These are phyloP conservation scores for Verticillium zaregamsianum DNA, from an alignment of 2,329 filamentous ascomycete genomes.

Conservation along the genomic window DNA sequence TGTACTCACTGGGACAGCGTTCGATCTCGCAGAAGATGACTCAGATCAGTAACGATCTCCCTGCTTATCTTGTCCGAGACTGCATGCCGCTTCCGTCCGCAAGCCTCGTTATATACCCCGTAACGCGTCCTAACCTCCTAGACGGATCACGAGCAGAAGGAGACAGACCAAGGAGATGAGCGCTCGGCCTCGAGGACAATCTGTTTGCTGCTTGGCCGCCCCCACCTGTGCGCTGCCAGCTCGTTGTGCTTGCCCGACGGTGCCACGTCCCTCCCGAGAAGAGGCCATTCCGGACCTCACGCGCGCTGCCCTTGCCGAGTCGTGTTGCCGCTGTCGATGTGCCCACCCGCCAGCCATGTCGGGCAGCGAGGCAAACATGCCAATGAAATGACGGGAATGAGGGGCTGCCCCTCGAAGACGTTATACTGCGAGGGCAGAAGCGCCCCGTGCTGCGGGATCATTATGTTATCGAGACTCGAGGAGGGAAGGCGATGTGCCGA, in stretches of 20 bases:
- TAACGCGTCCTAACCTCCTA: neutral
- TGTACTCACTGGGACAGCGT: neutral
- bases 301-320: neutral
- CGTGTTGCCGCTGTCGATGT: neutral
- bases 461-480: neutral
- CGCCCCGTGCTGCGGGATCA: neutral
- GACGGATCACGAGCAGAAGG: neutral
- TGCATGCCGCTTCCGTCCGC: neutral
- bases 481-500: neutral
- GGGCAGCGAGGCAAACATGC: neutral
- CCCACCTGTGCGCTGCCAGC: neutral
- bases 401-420: neutral
- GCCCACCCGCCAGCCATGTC: neutral
- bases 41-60: neutral
- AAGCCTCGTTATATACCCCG: neutral
- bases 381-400: neutral
- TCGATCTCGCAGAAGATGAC: neutral
- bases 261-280: neutral
- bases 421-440: neutral
- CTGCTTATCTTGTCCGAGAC: neutral
- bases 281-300: neutral
- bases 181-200: neutral
- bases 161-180: neutral
- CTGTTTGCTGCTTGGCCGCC: neutral
- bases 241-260: neutral